A percentile compares a stretch with the other conserved stretches of the same genome.
Evolutionary conservation across 805 yeast genomes (phyloP).

Genomic region (Priceomyces haplophilus): DNA sequence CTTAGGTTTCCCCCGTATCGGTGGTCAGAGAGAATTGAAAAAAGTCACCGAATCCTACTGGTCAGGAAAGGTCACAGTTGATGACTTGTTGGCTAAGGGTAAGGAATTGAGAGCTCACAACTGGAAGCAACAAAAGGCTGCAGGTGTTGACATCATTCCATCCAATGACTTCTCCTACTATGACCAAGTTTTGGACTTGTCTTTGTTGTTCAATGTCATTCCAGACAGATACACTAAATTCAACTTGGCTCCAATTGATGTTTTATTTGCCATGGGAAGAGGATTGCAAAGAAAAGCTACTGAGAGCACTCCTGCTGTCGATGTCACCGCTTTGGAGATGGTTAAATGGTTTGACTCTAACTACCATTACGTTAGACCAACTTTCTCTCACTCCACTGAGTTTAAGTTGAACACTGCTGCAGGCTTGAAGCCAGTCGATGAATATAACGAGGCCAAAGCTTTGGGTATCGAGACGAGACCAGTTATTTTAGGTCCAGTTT

Average conservation of each 20-base stretch:
- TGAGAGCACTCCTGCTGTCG: conserved; percentile 82
- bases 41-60: conserved; percentile 99
- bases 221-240: conserved; percentile 96
- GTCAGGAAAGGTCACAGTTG: conserved; percentile 87
- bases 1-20: conserved; percentile 99
- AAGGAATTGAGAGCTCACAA: conserved; percentile 91
- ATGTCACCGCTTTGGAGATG: conserved; percentile 98
- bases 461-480: conserved; percentile 97
- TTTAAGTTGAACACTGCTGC: conserved; percentile 77
- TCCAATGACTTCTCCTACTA: conserved; percentile 98
- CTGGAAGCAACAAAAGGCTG: conserved; percentile 97
- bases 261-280: conserved; percentile 98
- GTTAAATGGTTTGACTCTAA: conserved; percentile 99
- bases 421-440: conserved; percentile 94
- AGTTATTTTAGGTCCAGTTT: conserved; percentile 93
- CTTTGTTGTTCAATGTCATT: conserved; percentile 88
- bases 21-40: conserved; percentile 98
- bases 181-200: conserved; percentile 94
- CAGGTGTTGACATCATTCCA: conserved; percentile 96
- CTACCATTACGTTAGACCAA: conserved; percentile 99
- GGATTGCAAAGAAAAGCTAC: conserved; percentile 98
- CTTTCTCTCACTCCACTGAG: conserved; percentile 90
- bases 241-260: conserved; percentile 85
- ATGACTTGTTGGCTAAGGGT: conserved; percentile 87
- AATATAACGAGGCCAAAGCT: conserved; percentile 96